Evolutionary conservation across 2,329 filamentous ascomycete species (phyloP), one percentile per base, ranked within the genome.

Genomic region (Claviceps capensis): DNA sequence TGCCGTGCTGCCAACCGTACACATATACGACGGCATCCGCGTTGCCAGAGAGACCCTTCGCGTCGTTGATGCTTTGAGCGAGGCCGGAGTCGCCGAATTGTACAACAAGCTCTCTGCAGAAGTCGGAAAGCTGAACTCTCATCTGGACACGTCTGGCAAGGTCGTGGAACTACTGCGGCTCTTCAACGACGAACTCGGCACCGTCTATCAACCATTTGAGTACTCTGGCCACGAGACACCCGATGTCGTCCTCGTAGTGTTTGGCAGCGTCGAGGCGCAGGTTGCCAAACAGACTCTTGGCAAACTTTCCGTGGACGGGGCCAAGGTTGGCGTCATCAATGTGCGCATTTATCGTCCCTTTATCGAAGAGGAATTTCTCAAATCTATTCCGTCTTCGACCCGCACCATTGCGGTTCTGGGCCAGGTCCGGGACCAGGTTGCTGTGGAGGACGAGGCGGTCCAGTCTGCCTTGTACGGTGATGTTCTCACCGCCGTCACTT

Each of bases 301-400:
- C 44, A 81, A 83, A 42, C 74, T 97, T 47, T 79, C 86, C 34
- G 77, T 79, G 56, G 78, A 84, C 57, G 89, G 85, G 57, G 78
- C 79, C 63, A 88, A 83, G 70, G 79, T 96, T 55, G 93, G 93
- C 61, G 85, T 91, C 41, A 76, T 98, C 67, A 91, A 88, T 61
- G 91, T 97, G 47, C 86, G 93, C 57, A 78, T 98, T 52, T 98
- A 97, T 75, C 82, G 91, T 44, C 93, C 93, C 16, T 97, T 98
- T 63, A 81, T 93, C 36, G 93, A 98, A 71, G 89, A 96, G 65
- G 86, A 88, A 49, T 97, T 98, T 76, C 73, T 97, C 56, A 82
- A 85, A 58, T 79, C 80, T 11, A 78, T 98, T 30, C 89, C 93
- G 37, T 74, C 81, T 59, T 86, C 86, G 38, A 79, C 83, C 47